A percentile compares a stretch with the other conserved stretches of the same genome.
Evolutionary conservation across 2,329 filamentous ascomycete species (phyloP).

Genomic region (Fusarium burgessii): DNA sequence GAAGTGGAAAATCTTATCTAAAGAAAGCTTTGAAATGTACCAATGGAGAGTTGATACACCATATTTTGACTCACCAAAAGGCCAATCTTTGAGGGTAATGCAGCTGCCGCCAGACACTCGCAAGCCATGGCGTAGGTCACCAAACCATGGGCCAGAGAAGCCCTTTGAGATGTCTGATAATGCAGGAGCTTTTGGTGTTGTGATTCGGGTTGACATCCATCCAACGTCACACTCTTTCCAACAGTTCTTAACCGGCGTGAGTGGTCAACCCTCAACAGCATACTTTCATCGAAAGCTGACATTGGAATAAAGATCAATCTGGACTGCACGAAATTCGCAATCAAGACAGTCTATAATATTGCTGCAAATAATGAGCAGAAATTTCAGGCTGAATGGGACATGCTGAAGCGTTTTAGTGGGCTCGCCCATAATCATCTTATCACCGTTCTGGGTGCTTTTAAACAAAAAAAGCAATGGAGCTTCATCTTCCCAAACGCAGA

Average conservation of each 20-base stretch:
- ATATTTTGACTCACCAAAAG: background rate
- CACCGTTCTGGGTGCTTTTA: constrained; percentile 9
- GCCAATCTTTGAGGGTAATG: too few species aligned
- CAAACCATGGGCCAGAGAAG: too few species aligned
- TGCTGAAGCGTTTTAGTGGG: constrained; percentile 16
- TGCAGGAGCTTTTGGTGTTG: background rate
- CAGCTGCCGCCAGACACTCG: background rate
- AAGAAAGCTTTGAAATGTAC: too few species aligned
- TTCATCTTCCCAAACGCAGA: constrained; percentile 22
- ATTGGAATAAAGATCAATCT: background rate
- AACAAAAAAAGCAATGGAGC: background rate
- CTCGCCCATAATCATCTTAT: constrained; percentile 1
- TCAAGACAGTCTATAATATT: background rate
- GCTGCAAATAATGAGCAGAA: background rate
- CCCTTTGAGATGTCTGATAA: background rate
- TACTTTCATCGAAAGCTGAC: too few species aligned
- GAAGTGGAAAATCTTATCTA: too few species aligned
- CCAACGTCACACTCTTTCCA: background rate
- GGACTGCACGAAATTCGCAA: background rate
- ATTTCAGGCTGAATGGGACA: background rate
- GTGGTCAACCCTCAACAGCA: background rate
- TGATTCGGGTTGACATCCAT: background rate
- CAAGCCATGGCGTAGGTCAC: background rate
- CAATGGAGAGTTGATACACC: background rate
- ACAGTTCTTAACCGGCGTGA: background rate